Percentiles rank a stretch among this genome's conserved stretches.
Evolutionary conservation across 2,329 filamentous ascomycete species (phyloP).

Genomic region (Macrophomina tecta): DNA sequence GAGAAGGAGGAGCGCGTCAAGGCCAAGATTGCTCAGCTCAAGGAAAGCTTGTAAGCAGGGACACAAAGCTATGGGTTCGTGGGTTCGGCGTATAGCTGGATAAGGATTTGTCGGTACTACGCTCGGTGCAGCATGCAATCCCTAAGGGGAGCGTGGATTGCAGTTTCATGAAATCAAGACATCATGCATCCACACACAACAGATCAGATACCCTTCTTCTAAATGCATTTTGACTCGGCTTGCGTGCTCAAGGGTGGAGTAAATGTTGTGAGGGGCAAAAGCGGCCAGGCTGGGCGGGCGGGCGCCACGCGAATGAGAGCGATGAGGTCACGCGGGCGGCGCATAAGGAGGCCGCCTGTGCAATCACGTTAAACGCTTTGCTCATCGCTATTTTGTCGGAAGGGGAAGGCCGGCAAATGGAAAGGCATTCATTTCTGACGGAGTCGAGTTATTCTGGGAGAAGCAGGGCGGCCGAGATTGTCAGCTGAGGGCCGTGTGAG

Average conservation of each 20-base stretch:
- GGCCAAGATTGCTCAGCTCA: conserved; percentile 87
- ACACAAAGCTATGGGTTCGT: conserved; percentile 19
- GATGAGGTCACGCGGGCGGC: conserved; percentile 6
- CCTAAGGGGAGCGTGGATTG: conserved; percentile 26
- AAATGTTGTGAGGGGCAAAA: conserved; percentile 2
- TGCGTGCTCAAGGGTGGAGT: conserved; percentile 12
- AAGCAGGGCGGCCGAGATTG: conserved; percentile 23
- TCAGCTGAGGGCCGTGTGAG: conserved; percentile 24
- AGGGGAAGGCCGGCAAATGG: background rate
- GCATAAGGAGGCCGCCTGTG: conserved; percentile 4
- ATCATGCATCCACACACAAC: conserved; percentile 24
- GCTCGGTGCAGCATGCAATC: conserved; percentile 25
- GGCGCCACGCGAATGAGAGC: background rate
- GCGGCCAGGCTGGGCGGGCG: conserved; percentile 3
- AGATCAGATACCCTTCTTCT: conserved; percentile 29
- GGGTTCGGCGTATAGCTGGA: conserved; percentile 26
- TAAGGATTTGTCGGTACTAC: conserved; percentile 25
- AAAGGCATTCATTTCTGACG: background rate
- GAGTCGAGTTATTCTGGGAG: background rate
- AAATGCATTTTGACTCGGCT: conserved; percentile 23
- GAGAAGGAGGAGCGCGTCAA: conserved; percentile 84
- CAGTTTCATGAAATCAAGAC: conserved; percentile 27
- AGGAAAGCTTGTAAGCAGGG: conserved; percentile 42
- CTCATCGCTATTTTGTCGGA: background rate
- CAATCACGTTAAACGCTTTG: background rate